These are phyloP conservation scores for Begonia masoniana DNA, from an alignment of 306 rosid species.

Conservation along the genomic window DNA sequence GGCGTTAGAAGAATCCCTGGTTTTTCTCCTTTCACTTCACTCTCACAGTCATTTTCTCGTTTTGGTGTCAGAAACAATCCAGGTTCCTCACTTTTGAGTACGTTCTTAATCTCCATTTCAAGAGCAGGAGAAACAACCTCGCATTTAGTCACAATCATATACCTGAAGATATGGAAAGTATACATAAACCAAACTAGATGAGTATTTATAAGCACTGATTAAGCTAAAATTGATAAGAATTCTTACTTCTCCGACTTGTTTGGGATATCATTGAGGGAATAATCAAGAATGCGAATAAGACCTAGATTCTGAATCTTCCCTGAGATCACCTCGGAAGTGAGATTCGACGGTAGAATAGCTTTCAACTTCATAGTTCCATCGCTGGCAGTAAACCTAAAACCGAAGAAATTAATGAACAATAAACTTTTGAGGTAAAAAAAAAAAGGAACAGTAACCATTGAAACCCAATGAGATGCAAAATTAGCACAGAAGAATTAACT, in stretches of 20 bases:
- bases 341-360: slow-evolving; percentile 39
- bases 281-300: slow-evolving; percentile 54
- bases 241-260: slow-evolving; percentile 67
- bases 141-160: slow-evolving; percentile 56
- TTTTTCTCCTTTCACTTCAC: slow-evolving; percentile 20
- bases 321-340: slow-evolving; percentile 33
- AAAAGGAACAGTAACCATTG: too few species aligned
- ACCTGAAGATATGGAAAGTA: slow-evolving; percentile 21
- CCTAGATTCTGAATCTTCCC: slow-evolving; percentile 84
- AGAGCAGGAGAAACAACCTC: slow-evolving; percentile 67
- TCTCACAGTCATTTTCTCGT: slow-evolving; percentile 18
- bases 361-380: slow-evolving; percentile 68
- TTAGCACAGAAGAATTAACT: background rate
- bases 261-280: slow-evolving; percentile 63
- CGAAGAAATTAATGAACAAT: background rate
- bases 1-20: slow-evolving; percentile 48
- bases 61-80: slow-evolving; percentile 27
- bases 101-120: slow-evolving; percentile 38
- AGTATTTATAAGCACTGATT: background rate
- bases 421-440: too few species aligned
- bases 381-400: slow-evolving; percentile 56
- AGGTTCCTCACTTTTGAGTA: slow-evolving; percentile 21
- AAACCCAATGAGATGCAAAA: too few species aligned
- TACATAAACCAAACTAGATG: background rate
- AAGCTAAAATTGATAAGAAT: background rate